Percentiles rank a stretch among this genome's conserved stretches.
phyloP scores from a whole-genome alignment of 805 yeast genomes.

The Candida insectalens region DNA sequence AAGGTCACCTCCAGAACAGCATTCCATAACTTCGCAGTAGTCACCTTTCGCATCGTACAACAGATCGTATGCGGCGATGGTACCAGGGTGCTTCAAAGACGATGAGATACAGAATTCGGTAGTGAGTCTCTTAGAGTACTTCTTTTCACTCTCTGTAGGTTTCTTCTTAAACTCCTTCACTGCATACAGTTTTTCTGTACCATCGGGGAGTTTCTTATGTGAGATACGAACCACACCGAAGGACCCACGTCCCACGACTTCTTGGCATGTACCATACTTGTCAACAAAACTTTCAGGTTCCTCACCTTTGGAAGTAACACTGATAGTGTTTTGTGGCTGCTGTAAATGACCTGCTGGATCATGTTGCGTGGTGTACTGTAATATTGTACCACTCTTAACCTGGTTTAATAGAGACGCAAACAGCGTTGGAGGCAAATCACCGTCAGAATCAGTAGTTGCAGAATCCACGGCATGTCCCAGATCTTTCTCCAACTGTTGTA shows the following conservation, averaged over 20 bases:
- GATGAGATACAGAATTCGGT: constrained; percentile 79
- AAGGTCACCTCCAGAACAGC: constrained; percentile 73
- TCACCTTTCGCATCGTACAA: constrained; percentile 76
- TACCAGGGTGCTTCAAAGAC: constrained; percentile 66
- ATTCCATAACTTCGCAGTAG: constrained; percentile 81
- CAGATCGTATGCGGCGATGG: constrained; percentile 67
- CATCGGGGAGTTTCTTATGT: constrained; percentile 45
- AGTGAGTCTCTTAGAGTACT: constrained; percentile 64
- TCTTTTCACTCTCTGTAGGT: constrained; percentile 51
- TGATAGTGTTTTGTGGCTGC: constrained; percentile 17
- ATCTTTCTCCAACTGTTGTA: constrained; percentile 19
- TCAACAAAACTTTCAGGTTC: constrained; percentile 50
- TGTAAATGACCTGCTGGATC: too few relatives aligned
- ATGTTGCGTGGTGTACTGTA: constrained; percentile 20
- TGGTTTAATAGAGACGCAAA: constrained; percentile 60
- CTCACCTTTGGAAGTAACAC: constrained; percentile 8
- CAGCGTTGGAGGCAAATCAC: constrained; percentile 52
- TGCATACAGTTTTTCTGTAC: constrained; percentile 41
- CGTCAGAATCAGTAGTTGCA: constrained; percentile 11
- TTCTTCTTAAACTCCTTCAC: constrained; percentile 76
- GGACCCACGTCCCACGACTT: constrained; percentile 87
- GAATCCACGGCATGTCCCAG: constrained; percentile 18
- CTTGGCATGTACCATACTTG: constrained; percentile 91
- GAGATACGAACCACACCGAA: constrained; percentile 89
- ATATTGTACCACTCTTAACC: constrained; percentile 29